These are phyloP conservation scores for Macrophomina phaseolina DNA, from an alignment of 2,329 filamentous ascomycete species.

Conservation along the genomic window DNA sequence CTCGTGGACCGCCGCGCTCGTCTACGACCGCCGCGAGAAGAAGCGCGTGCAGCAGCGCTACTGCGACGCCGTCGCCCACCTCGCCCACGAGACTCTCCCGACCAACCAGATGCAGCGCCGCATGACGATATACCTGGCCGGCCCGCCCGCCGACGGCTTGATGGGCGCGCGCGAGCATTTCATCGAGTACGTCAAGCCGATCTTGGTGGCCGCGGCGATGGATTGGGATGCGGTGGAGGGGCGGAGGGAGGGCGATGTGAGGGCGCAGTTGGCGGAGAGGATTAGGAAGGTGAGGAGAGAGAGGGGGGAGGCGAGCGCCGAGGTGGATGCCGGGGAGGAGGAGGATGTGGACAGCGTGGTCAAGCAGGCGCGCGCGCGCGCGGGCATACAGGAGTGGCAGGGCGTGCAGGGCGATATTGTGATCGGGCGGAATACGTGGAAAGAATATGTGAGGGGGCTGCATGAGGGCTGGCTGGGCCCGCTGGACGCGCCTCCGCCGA, in stretches of 20 bases:
- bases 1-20: conserved; percentile 77
- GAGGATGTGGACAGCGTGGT: conserved; percentile 66
- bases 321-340: conserved; percentile 53
- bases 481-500: conserved; percentile 63
- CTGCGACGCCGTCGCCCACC: conserved; percentile 81
- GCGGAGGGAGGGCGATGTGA: conserved; percentile 87
- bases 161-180: conserved; percentile 91
- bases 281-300: conserved; percentile 72
- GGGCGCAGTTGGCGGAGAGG: conserved; percentile 83
- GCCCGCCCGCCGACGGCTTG: conserved; percentile 85
- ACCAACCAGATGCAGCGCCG: conserved; percentile 78
- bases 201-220: conserved; percentile 84
- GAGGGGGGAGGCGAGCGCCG: conserved; percentile 58
- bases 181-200: conserved; percentile 92
- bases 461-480: conserved; percentile 98
- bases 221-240: conserved; percentile 98
- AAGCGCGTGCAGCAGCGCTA: conserved; percentile 84
- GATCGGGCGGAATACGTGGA: conserved; percentile 92
- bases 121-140: conserved; percentile 83
- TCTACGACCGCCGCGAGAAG: conserved; percentile 94
- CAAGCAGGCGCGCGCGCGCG: conserved; percentile 66
- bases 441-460: conserved; percentile 90
- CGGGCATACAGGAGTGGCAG: conserved; percentile 72
- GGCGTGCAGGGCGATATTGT: conserved; percentile 84
- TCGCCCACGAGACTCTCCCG: conserved; percentile 77